Base-by-base conservation (phyloP, 768 basidiomycete species). In the Phylloporus scabripes region DNA sequence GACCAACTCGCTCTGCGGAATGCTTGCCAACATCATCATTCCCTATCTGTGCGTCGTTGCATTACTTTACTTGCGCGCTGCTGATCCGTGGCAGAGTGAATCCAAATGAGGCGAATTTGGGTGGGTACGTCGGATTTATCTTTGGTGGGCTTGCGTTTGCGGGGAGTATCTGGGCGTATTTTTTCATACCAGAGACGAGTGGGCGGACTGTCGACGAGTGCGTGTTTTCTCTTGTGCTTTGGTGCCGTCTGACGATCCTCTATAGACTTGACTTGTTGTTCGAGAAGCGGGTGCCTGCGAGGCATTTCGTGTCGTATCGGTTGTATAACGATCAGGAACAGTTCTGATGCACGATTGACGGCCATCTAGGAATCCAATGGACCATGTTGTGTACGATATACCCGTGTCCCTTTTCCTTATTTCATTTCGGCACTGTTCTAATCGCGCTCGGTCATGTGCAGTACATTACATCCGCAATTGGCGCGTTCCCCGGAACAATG, bases 251-350 rank as follows among this genome's bases (percentile, higher is more conserved):
- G 4, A 34, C 29, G 12, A 29, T 29, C 18, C 28, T 7, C 10
- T 2, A 1, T 28, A 63, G 61, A 15, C 60, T 69, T 41, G 68
- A 69, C 46, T 29, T 64, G 17, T 51, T 69, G 49, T 69, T 61
- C 42, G 66, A 69, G 43, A 57, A 49, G 38, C 54, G 53, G 45
- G 60, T 69, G 9, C 45, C 63, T 12, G 65, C 67, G 32, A 61
- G 63, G 43, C 47, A 50, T 29, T 70, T 69, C 40, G 55, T 36
- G 24, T 26, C 39, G 14, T 44, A 60, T 9, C n/a, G 8, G 23
- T n/a, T 65, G 48, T 52, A 63, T 24, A 51, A 53, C 7, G 20
- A 48, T 4, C 18, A 0, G 18, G 42, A 46, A 5, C 21, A 15
- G n/a, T 4, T 17, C 6, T 51, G 28, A 48, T 23, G 21, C 2